Base-by-base conservation (phyloP, 768 basidiomycete species). In the Tricholoma bakamatsutake region DNA sequence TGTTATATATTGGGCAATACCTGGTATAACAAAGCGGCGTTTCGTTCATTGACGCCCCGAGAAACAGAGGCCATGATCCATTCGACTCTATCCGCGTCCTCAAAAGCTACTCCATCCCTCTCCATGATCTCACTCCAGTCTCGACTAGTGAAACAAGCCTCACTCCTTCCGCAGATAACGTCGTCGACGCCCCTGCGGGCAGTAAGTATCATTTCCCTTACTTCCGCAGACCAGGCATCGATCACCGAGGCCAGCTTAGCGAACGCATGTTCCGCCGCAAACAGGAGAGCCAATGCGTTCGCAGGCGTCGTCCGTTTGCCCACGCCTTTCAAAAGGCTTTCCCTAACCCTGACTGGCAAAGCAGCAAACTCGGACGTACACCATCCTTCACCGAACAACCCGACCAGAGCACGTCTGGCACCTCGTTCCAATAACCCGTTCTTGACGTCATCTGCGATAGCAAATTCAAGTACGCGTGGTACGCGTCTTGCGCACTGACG, bases 371-470 rank as follows among this genome's bases (percentile, higher is more conserved):
- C 93, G 35, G 80, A 68, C 0, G 82, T 87, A 68, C 84, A 87
- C 95, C 94, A 97, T 2, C 89, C 88, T 59, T 92, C 89, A 4
- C 92, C 93, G 64, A 91, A 98, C 30, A 91, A 77, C 0, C 86
- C 85, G 0, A 94, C 85, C 6, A 98, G 74, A 11, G 88, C 90
- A 5, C 85, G 76, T 11, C 89, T 77, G 0, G 89, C 84, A 0
- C 86, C 86, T 4, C 83, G 76, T 39, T 90, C 86, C 3, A 98
- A 80, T 35, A 80, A 73, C 0, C 74, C 61, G 64, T 93, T 91
- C 57, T 82, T 79, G 9, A 96, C 88, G 64, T 97, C 96, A 8
- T 88, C 82, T 0, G 77, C 66, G 2, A 85, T 60, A 0, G 93
- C 81, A 52, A 98, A 98, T 59, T 88, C 86, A 64, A 95, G 86